Base-by-base conservation (phyloP, 176 grass and related monocot genomes). In the Tillandsia fasciculata region DNA sequence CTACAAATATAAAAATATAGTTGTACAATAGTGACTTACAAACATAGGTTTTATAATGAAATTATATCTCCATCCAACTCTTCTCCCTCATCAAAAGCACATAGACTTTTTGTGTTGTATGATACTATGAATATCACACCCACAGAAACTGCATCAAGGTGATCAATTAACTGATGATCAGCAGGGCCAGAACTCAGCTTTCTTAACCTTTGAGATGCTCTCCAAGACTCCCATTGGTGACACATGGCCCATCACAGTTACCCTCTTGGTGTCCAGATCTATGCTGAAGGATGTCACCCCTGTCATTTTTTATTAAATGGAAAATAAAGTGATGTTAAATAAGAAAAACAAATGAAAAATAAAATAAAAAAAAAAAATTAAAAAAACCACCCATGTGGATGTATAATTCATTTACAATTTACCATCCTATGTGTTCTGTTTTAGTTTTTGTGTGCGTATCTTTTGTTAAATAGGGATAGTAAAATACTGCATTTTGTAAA, bases 201-300 rank as follows among this genome's bases (percentile, higher is more conserved):
- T 99, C 84, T 99, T 99, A 81, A 99, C 94, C 82, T 87, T 99
- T 66, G 94, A 99, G 77, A 99, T 80, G 80, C 94, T 93, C 87
- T 99, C 89, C 22, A 99, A 82, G 70, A 99, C 94, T 49, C 94
- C 87, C 1, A 83, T 84, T 10, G 94, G 89, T 49, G 94, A 93
- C 84, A 99, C 94, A 79, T 99, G 84, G 15, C 94, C 94, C 94
- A 83, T 99, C 87, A 99, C 94, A 69, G 87, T 99, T 83, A 99
- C 89, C 87, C 83, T 99, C 84, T 99, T 99, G 79, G 84, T 85
- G 69, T 99, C 94, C 80, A 99, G 74, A 76, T 99, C 89, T 84
- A 99, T 99, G 89, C 87, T 99, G 72, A 93, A 99, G 72, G 94
- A 99, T 69, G 94, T 93, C 77, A 99, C 94, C 22, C 94, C 94